Evolutionary conservation across 1,284 basidiomycete species (phyloP).

Genomic region (Microbotryum silenes-acaulis): DNA sequence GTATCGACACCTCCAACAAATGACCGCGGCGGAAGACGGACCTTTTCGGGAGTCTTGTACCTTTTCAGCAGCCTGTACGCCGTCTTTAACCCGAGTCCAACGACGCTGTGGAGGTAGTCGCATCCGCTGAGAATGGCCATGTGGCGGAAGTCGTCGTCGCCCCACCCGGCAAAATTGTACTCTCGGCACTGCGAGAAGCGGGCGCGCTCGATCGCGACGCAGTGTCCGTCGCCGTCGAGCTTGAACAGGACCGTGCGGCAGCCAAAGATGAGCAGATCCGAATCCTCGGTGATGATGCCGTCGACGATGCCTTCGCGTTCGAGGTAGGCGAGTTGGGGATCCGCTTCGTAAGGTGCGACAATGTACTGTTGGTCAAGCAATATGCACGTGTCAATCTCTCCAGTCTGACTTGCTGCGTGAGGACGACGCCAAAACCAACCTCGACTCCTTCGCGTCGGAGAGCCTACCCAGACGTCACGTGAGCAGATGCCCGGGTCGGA

Average conservation of each 20-base stretch:
- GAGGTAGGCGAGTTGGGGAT: slow-evolving; percentile 90
- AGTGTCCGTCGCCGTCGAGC: slow-evolving; percentile 67
- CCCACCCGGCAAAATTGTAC: slow-evolving; percentile 79
- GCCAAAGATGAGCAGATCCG: slow-evolving; percentile 94
- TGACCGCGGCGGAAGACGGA: slow-evolving; percentile 32
- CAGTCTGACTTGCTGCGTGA: not conserved
- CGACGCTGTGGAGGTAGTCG: slow-evolving; percentile 60
- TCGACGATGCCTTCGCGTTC: slow-evolving; percentile 77
- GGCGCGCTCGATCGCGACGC: slow-evolving; percentile 68
- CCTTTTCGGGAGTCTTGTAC: slow-evolving; percentile 79
- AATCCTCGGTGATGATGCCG: slow-evolving; percentile 95
- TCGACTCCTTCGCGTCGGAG: slow-evolving; percentile 64
- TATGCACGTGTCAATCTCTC: not conserved
- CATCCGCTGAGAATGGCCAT: slow-evolving; percentile 80
- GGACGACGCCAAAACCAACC: slow-evolving; percentile 5
- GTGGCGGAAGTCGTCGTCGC: slow-evolving; percentile 76
- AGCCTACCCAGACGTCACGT: slow-evolving; percentile 50
- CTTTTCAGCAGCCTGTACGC: slow-evolving; percentile 73
- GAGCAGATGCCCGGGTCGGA: not conserved
- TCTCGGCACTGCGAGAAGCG: slow-evolving; percentile 66
- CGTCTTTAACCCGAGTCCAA: slow-evolving; percentile 59
- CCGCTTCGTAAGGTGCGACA: slow-evolving; percentile 97
- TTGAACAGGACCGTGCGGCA: slow-evolving; percentile 71
- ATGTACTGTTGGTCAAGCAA: slow-evolving; percentile 50
- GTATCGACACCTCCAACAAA: not conserved